Conservation (phyloP, 2,329 filamentous ascomycete species). For the Dothidotthia symphoricarpi region DNA sequence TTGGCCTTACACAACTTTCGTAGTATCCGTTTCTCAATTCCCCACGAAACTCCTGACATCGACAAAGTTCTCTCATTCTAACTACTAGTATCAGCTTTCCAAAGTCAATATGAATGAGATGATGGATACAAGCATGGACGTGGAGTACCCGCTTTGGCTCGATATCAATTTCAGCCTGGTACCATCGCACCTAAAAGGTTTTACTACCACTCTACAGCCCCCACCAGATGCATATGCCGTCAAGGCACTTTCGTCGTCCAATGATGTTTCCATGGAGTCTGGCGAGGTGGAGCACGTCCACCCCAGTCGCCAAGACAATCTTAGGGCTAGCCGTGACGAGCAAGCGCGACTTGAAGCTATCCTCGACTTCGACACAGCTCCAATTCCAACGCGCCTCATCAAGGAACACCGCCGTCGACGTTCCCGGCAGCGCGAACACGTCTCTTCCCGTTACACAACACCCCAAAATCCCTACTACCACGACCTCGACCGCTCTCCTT, state of each 20-base stretch:
- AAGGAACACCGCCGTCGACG: slow-evolving; percentile 16
- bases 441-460: slow-evolving; percentile 2
- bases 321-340: slow-evolving; percentile 11
- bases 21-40: too few relatives aligned
- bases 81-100: too few relatives aligned
- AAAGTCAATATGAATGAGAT: neutral
- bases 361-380: slow-evolving; percentile 17
- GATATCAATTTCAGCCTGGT: slow-evolving; percentile 4
- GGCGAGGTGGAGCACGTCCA: neutral
- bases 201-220: neutral
- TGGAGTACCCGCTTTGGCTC: slow-evolving; percentile 6
- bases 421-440: slow-evolving; percentile 6
- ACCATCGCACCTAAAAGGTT: slow-evolving; percentile 1
- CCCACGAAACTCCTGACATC: too few relatives aligned
- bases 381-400: slow-evolving; percentile 12
- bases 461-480: slow-evolving; percentile 1
- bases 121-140: slow-evolving; percentile 3
- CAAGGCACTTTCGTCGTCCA: neutral
- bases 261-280: slow-evolving; percentile 5
- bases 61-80: too few relatives aligned
- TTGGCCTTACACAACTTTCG: too few relatives aligned
- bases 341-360: slow-evolving; percentile 13
- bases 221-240: neutral
- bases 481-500: slow-evolving; percentile 4
- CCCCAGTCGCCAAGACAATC: slow-evolving; percentile 1